phyloP scores from a whole-genome alignment of 495 filamentous ascomycete genomes.

The Xylaria intraflava region DNA sequence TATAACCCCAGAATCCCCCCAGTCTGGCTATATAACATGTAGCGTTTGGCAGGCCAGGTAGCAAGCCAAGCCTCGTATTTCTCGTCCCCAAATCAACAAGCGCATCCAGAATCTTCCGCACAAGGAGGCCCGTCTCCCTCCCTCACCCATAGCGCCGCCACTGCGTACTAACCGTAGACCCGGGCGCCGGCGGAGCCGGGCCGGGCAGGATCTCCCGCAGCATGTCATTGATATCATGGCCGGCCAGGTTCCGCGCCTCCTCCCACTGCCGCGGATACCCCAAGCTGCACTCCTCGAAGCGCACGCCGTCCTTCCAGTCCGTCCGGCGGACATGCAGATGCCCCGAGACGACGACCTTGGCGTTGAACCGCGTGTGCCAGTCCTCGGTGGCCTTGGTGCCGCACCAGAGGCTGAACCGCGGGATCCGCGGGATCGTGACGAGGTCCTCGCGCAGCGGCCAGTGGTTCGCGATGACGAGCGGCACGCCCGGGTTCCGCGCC shows the following conservation, averaged over 20 bases:
- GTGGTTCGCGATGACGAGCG: slow-evolving; percentile 26
- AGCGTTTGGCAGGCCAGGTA: too few relatives aligned
- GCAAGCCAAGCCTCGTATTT: too few relatives aligned
- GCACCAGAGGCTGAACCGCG: slow-evolving; percentile 31
- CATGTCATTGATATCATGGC: slow-evolving; percentile 24
- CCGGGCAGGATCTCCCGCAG: slow-evolving; percentile 30
- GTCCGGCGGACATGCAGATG: slow-evolving; percentile 30
- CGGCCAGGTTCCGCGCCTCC: slow-evolving; percentile 15
- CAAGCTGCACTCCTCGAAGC: slow-evolving; percentile 29
- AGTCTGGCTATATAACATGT: too few relatives aligned
- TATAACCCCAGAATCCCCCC: too few relatives aligned
- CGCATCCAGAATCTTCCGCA: not conserved
- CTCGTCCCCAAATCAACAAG: too few relatives aligned
- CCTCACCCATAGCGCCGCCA: slow-evolving; percentile 23
- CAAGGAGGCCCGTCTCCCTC: slow-evolving; percentile 11
- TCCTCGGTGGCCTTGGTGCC: slow-evolving; percentile 28
- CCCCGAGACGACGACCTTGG: slow-evolving; percentile 28
- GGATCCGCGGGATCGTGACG: slow-evolving; percentile 26
- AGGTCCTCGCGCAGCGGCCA: slow-evolving; percentile 33
- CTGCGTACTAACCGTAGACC: slow-evolving; percentile 15
- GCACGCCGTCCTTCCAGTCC: slow-evolving; percentile 28
- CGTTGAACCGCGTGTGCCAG: slow-evolving; percentile 26
- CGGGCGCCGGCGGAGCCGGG: slow-evolving; percentile 14
- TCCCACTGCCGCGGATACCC: slow-evolving; percentile 31
- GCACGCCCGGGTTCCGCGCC: slow-evolving; percentile 6